Base-by-base conservation (phyloP, 2,329 filamentous ascomycete genomes). In the Elsinoe necatrix region DNA sequence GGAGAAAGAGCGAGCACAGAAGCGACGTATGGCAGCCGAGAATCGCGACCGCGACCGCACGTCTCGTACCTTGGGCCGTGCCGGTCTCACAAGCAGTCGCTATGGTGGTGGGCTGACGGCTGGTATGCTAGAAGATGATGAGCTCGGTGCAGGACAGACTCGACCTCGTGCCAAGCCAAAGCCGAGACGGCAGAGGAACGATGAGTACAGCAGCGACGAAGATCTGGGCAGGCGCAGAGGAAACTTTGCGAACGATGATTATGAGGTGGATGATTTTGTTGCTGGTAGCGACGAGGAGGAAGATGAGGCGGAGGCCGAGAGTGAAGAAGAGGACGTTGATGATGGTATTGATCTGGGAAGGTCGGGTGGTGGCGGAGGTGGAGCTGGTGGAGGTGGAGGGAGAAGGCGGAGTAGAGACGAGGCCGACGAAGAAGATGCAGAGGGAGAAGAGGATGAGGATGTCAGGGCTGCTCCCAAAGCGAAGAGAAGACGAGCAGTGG, bases 181-280 rank as follows among this genome's bases (percentile, higher is more conserved):
- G 18, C 60, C 65, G n/a, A 75, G 72, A 63, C 63, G 71, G 23
- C 65, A 71, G 34, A 67, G 66, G 35, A 68, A 73, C 59, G 71
- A 71, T 52, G 74, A 76, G 59, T 77, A 73, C 58, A 86, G 87
- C 63, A 87, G 89, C 59, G 86, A 91, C 64, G 88, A 88, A 7
- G 87, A 90, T 63, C 86, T 89, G 62, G 86, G 87, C 58, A 75
- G 84, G 34, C 81, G 82, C 14, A 78, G 80, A 35, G 80, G 82
- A 29, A 75, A 75, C 45, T 78, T 78, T 29, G 80, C 81, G 54
- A 79, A 85, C 59, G 85, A 91, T 61, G 85, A 89, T 63, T 92
- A 92, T 66, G 79, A 85, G 66, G 86, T 86, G 31, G 87, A 92
- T 65, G 87, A 85, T 57, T 92, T 92, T 67, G 80, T 92, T 57